Base-by-base conservation (phyloP, 345 rosid genomes). In the Acer yangbiense region DNA sequence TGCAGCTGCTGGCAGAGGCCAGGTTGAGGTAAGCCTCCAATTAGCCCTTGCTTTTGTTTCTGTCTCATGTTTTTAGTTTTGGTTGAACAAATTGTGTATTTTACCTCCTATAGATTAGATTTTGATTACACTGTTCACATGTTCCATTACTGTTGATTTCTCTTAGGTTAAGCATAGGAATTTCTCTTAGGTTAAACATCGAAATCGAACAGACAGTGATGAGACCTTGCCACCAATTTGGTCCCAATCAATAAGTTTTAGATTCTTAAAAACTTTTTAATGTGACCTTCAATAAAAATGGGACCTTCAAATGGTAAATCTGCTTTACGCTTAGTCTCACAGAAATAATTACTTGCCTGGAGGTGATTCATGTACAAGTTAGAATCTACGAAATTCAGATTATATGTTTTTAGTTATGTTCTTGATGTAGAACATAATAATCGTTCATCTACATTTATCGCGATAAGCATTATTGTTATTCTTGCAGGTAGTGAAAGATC, bases 1-100 rank as follows among this genome's bases (percentile, higher is more conserved):
- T 80, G 91, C 98, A n/a, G 98, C 98, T 2, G 93, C 98, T 76
- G 91, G 90, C 65, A 87, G 85, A 89, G 98, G 98, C 62, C 88
- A 85, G 74, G 87, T 92, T 82, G 90, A 89, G 89, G 98, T 93
- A 69, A 79, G 87, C 27, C 68, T 25, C 72, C 60, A 50, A 23
- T 27, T 9, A 9, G 9, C 25, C n/a, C 11, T 21, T 62, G 76
- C 39, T 68, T 41, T 2, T 39, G 29, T 71, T 52, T 14, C 16
- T 63, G 50, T 60, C 58, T 39, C 23, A 13, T 62, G 65, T 61
- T 48, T 4, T 35, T 35, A 35, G 39, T 20, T 66, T 29, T 57
- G 46, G 52, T 60, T 61, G 23, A 16, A 72, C 9, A 23, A 25
- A 35, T 20, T 3, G 8, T 25, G n/a, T 32, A 39, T 5, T 39